phyloP scores from a whole-genome alignment of 495 filamentous ascomycete species.

The Penicillium egyptiacum region DNA sequence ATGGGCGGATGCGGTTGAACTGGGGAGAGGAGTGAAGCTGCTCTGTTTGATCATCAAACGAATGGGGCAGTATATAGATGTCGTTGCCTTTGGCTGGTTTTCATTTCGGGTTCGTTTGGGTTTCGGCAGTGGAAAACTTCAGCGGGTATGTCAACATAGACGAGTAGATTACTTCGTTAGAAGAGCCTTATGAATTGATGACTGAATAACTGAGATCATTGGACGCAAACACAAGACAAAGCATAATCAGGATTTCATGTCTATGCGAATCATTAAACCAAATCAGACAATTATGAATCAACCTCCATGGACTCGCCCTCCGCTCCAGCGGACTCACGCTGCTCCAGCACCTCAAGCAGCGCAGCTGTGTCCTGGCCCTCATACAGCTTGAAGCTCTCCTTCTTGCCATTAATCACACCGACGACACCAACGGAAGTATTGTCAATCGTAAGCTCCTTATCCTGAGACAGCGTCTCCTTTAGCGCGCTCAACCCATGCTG shows the following conservation, averaged over 20 bases:
- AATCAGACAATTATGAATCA: constrained; percentile 56
- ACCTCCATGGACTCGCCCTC: constrained; percentile 79
- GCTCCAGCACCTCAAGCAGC: constrained; percentile 66
- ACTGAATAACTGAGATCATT: constrained; percentile 12
- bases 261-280: constrained; percentile 37
- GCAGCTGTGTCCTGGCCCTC: constrained; percentile 80
- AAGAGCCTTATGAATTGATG: constrained; percentile 13
- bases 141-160: neutral
- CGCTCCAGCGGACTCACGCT: constrained; percentile 65
- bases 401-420: constrained; percentile 56
- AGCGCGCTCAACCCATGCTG: constrained; percentile 86
- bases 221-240: constrained; percentile 16
- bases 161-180: constrained; percentile 1
- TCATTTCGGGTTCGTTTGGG: constrained; percentile 1
- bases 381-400: constrained; percentile 86
- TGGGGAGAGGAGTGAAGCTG: constrained; percentile 68
- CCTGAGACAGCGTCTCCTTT: constrained; percentile 94
- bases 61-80: neutral
- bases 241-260: constrained; percentile 37
- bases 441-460: constrained; percentile 94
- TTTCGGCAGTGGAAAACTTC: neutral
- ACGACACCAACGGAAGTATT: constrained; percentile 91
- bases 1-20: constrained; percentile 72
- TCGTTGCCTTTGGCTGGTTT: neutral
- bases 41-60: neutral